Evolutionary conservation across 2,329 filamentous ascomycete species (phyloP).

Genomic region (Aspergillus pseudonomiae): DNA sequence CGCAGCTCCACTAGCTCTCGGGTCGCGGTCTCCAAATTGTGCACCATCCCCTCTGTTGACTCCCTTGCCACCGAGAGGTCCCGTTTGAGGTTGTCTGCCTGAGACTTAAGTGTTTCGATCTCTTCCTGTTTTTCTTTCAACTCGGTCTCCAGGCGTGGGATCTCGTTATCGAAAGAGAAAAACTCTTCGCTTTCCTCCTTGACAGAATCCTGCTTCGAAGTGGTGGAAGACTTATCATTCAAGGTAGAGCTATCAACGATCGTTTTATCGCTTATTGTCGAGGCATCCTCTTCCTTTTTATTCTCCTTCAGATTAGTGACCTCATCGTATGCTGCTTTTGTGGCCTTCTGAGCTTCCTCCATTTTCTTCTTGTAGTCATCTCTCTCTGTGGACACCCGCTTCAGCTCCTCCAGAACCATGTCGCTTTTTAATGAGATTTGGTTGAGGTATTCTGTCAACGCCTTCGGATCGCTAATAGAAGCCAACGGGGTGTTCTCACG

Average conservation of each 20-base stretch:
- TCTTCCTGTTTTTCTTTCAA: constrained; percentile 70
- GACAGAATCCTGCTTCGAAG: constrained; percentile 12
- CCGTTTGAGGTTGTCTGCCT: constrained; percentile 68
- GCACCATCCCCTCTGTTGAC: constrained; percentile 66
- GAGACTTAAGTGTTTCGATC: constrained; percentile 68
- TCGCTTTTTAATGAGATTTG: constrained; percentile 83
- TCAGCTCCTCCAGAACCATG: constrained; percentile 93
- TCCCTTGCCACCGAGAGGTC: constrained; percentile 74
- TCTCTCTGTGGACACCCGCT: constrained; percentile 79
- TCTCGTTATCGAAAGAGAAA: constrained; percentile 89
- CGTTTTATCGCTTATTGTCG: constrained; percentile 19
- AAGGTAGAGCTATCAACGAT: constrained; percentile 17
- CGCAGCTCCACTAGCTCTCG: constrained; percentile 62
- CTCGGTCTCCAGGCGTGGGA: constrained; percentile 78
- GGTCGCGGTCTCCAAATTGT: constrained; percentile 68
- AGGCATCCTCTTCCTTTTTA: constrained; percentile 33
- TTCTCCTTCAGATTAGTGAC: constrained; percentile 57
- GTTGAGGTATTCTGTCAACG: constrained; percentile 85
- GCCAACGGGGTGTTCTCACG: constrained; percentile 91
- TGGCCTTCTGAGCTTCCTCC: constrained; percentile 67
- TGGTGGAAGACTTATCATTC: constrained; percentile 9
- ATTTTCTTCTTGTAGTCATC: constrained; percentile 78
- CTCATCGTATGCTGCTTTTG: constrained; percentile 66
- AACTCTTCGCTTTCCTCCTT: constrained; percentile 67
- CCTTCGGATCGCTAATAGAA: constrained; percentile 81